Evolutionary conservation across 768 basidiomycete species (phyloP).

Genomic region (Calocybe cyanea): DNA sequence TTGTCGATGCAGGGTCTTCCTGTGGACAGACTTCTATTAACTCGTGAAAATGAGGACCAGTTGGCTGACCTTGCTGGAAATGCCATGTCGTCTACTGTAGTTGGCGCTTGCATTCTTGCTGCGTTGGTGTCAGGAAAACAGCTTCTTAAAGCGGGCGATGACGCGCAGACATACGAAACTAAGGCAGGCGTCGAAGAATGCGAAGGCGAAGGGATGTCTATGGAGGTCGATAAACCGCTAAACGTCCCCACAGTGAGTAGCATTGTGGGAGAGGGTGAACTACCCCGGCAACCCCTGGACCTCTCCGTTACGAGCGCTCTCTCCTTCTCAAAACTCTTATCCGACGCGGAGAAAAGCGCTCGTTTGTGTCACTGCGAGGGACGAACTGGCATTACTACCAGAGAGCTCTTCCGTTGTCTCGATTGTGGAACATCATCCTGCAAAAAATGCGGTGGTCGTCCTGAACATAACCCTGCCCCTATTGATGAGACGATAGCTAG

Average conservation of each 20-base stretch:
- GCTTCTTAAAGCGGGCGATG: constrained; percentile 64
- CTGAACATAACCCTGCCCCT: constrained; percentile 71
- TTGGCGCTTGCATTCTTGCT: constrained; percentile 84
- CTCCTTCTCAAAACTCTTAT: constrained; percentile 54
- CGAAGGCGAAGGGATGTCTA: constrained; percentile 28
- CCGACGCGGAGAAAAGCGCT: constrained; percentile 61
- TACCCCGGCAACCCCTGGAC: constrained; percentile 63
- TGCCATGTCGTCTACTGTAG: constrained; percentile 97
- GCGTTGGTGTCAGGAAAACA: constrained; percentile 68
- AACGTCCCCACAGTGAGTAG: constrained; percentile 33
- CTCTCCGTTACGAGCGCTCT: constrained; percentile 50
- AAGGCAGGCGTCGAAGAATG: constrained; percentile 38
- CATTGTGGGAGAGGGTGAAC: constrained; percentile 71
- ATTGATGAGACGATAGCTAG: constrained; percentile 56
- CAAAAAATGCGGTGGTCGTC: constrained; percentile 83
- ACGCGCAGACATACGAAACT: constrained; percentile 64
- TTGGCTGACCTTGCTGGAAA: constrained; percentile 94
- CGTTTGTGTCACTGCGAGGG: constrained; percentile 93
- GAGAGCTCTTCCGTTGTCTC: constrained; percentile 60
- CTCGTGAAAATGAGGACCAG: constrained; percentile 91
- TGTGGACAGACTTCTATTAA: constrained; percentile 85
- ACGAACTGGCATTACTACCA: constrained; percentile 67
- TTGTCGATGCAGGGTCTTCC: constrained; percentile 93
- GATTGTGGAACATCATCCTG: constrained; percentile 83
- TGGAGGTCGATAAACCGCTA: constrained; percentile 42